Evolutionary conservation across 768 basidiomycete species (phyloP), one percentile per base, ranked within the genome.

Genomic region (Hericium alpestre): DNA sequence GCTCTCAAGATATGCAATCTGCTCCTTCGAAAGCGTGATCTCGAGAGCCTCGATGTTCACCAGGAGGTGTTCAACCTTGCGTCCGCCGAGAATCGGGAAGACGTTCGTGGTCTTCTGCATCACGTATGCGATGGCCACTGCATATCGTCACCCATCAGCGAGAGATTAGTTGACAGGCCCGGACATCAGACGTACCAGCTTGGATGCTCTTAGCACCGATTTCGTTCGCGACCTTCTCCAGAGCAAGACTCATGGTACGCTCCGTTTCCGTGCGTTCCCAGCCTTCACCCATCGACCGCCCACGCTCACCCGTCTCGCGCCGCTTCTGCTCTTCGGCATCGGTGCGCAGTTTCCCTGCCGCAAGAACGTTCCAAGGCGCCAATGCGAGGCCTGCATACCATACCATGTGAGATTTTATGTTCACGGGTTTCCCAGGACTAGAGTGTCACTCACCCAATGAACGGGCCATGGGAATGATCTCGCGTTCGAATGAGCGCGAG

Each of bases 71-170:
- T 79, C 78, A 51, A 79, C 65, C 61, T 79, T 82, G 51, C 77
- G 71, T 0, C 77, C 75, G 2, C 78, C 78, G 32, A 46, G 16
- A 1, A 46, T n/a, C 1, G 43, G 43, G 43, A 46, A 46, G 22
- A 46, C 43, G 11, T 46, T 80, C 65, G 58, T 73, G 8, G 76
- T 70, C 65, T 81, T 82, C 47, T 79, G 76, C 69, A 81, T 69
- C 11, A 82, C 67, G 56, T 79, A 81, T 12, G 78, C 77, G 56
- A 82, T 75, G 5, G 78, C 77, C 4, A 79, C 76, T 76, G 50
- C 32, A 25, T 41, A n/a, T 39, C 57, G 13, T 11, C 8, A 25
- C 12, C 15, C 13, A 8, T 20, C 20, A n/a, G 37, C 20, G 13
- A 9, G 13, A n/a, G 10, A 20, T 13, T 22, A 15, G 16, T 5